These are phyloP conservation scores for Rusavskia elegans DNA, from an alignment of 495 filamentous ascomycete species.

Conservation along the genomic window DNA sequence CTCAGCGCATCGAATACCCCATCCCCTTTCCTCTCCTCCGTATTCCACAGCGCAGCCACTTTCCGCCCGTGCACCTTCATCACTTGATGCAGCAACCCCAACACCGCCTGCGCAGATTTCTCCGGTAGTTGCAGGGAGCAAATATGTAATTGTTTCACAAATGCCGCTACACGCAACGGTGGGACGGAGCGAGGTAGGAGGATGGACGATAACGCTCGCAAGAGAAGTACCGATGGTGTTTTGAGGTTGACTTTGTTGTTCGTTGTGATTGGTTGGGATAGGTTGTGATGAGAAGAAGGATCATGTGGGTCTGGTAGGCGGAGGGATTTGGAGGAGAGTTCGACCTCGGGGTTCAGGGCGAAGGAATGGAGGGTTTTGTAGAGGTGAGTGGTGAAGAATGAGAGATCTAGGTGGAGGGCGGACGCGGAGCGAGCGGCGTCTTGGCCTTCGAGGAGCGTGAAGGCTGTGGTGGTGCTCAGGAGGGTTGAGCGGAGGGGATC, in stretches of 20 bases:
- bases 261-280: slow-evolving; percentile 10
- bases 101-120: slow-evolving; percentile 62
- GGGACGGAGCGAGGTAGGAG: slow-evolving; percentile 56
- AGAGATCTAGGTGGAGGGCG: slow-evolving; percentile 68
- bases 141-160: slow-evolving; percentile 81
- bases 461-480: slow-evolving; percentile 91
- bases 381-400: slow-evolving; percentile 86
- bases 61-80: slow-evolving; percentile 54
- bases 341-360: slow-evolving; percentile 69
- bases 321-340: slow-evolving; percentile 62
- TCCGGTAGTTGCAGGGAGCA: slow-evolving; percentile 73
- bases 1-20: slow-evolving; percentile 43
- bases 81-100: slow-evolving; percentile 60
- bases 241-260: slow-evolving; percentile 73
- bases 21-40: slow-evolving; percentile 81
- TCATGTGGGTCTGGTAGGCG: slow-evolving; percentile 61
- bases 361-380: slow-evolving; percentile 68
- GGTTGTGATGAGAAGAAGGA: slow-evolving; percentile 14
- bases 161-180: slow-evolving; percentile 69
- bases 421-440: slow-evolving; percentile 49
- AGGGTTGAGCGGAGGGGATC: slow-evolving; percentile 72
- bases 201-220: slow-evolving; percentile 65
- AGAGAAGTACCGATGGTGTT: slow-evolving; percentile 77
- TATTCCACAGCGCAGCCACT: slow-evolving; percentile 60
- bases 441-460: slow-evolving; percentile 83